Base-by-base conservation (phyloP, 257 asterid genomes). In the Mitragyna speciosa region DNA sequence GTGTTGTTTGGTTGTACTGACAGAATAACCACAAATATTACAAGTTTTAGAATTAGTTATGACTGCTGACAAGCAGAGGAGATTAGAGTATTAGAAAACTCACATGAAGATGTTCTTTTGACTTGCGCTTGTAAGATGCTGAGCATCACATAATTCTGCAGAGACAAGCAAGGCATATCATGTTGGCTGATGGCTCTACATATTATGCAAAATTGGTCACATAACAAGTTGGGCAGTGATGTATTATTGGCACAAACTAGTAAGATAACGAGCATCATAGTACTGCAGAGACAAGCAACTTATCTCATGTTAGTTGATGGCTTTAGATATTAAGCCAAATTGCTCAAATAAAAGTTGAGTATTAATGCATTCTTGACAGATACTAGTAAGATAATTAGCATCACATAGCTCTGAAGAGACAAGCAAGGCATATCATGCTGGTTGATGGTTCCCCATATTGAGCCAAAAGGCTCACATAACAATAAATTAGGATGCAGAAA, bases 41-140 rank as follows among this genome's bases (percentile, higher is more conserved):
- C 20, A 52, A 52, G 59, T 52, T 52, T 4, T 52, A 52, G 17
- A 17, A 12, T 52, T 52, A 12, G 59, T 17, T 52, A 17, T 22
- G 4, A 12, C 49, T 45, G 11, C 47, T 9, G 22, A 36, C 59
- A 52, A 52, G 59, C 59, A 52, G 59, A 5, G 20, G 20, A 12
- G 59, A 4, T 52, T 17, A 52, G 59, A 52, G 2, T 17, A 52
- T 8, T 52, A 52, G 1, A 4, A 36, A 52, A 52, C 8, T 11
- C 68, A 63, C 68, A 63, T 63, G 68, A 63, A n/a, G 36, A 26
- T 63, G 68, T 63, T 63, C 68, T 63, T n/a, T n/a, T n/a, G 64
- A 58, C 24, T 10, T 28, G 26, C 26, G 12, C 31, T 28, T 8
- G 36, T 63, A 63, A n/a, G 33, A 63, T 63, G 17, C 26, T 63